phyloP scores from a whole-genome alignment of 164 flowering plant genomes.

The Platanus orientalis region DNA sequence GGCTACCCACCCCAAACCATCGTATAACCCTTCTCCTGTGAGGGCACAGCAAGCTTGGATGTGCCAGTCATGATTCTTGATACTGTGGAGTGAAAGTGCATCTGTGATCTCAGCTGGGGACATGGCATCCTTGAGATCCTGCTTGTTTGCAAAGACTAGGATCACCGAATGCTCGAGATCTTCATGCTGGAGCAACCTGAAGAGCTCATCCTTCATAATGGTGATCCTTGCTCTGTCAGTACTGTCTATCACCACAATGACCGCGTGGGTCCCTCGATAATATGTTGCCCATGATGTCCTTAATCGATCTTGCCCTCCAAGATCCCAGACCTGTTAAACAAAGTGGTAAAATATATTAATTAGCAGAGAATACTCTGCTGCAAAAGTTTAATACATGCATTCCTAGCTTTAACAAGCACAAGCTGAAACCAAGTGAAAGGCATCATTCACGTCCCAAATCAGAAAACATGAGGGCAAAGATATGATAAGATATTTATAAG shows the following conservation, averaged over 20 bases:
- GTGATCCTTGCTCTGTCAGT: slow-evolving; percentile 66
- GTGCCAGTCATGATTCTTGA: slow-evolving; percentile 95
- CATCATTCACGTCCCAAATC: too few relatives aligned
- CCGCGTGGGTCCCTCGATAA: slow-evolving; percentile 73
- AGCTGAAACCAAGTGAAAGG: too few relatives aligned
- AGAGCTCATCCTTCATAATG: slow-evolving; percentile 71
- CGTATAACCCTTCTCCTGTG: slow-evolving; percentile 84
- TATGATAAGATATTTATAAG: too few relatives aligned
- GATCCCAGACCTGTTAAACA: slow-evolving; percentile 76
- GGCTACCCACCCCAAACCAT: slow-evolving; percentile 92
- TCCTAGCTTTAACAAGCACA: too few relatives aligned
- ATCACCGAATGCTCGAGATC: slow-evolving; percentile 54
- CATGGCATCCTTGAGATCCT: slow-evolving; percentile 94
- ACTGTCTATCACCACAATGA: slow-evolving; percentile 73
- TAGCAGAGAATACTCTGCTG: too few relatives aligned
- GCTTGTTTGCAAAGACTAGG: slow-evolving; percentile 74
- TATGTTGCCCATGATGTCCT: slow-evolving; percentile 81
- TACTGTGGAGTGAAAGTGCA: slow-evolving; percentile 85
- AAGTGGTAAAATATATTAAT: background rate
- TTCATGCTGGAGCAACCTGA: slow-evolving; percentile 61
- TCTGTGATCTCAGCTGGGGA: slow-evolving; percentile 87
- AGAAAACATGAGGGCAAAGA: too few relatives aligned
- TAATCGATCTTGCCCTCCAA: slow-evolving; percentile 84
- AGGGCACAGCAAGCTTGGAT: slow-evolving; percentile 91
- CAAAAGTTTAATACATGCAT: too few relatives aligned